phyloP scores from a whole-genome alignment of 805 yeast genomes.

The Candida coquimbonensis region DNA sequence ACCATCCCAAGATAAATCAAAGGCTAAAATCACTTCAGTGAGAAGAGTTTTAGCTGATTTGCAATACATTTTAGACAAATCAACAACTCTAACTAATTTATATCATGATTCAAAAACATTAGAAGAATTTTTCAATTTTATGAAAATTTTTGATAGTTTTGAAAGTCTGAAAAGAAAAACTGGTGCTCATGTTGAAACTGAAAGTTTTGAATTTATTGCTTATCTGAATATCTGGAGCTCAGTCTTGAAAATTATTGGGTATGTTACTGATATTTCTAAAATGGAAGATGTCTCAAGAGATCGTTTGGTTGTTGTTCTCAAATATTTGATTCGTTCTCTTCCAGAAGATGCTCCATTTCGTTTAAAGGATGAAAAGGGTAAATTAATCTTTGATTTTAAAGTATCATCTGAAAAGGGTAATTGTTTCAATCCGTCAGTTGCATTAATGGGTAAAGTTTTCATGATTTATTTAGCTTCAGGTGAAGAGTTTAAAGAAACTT shows the following conservation, averaged over 20 bases:
- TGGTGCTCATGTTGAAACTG: slow-evolving; percentile 65
- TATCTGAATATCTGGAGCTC: slow-evolving; percentile 42
- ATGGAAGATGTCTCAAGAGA: neutral
- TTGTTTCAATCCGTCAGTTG: slow-evolving; percentile 41
- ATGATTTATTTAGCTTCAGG: neutral
- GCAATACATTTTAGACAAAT: slow-evolving; percentile 20
- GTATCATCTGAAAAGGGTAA: too few species aligned
- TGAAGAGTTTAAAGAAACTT: neutral
- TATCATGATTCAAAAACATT: slow-evolving; percentile 18
- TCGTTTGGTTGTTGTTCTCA: neutral
- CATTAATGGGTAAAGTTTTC: slow-evolving; percentile 24
- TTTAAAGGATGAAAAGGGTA: slow-evolving; percentile 4
- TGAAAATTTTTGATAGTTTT: slow-evolving; percentile 44
- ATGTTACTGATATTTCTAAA: slow-evolving; percentile 19
- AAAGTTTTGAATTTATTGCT: slow-evolving; percentile 41
- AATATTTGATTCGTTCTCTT: neutral
- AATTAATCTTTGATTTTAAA: too few species aligned
- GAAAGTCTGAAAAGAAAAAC: slow-evolving; percentile 53
- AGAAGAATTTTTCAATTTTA: slow-evolving; percentile 31
- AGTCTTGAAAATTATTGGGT: slow-evolving; percentile 36
- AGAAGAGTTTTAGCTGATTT: slow-evolving; percentile 13
- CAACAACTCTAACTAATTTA: slow-evolving; percentile 25
- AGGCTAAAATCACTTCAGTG: slow-evolving; percentile 9
- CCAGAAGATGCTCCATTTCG: neutral
- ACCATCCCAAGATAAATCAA: slow-evolving; percentile 6